Evolutionary conservation across 306 rosid species (phyloP), one percentile per base, ranked within the genome.

Genomic region (Abrus precatorius): DNA sequence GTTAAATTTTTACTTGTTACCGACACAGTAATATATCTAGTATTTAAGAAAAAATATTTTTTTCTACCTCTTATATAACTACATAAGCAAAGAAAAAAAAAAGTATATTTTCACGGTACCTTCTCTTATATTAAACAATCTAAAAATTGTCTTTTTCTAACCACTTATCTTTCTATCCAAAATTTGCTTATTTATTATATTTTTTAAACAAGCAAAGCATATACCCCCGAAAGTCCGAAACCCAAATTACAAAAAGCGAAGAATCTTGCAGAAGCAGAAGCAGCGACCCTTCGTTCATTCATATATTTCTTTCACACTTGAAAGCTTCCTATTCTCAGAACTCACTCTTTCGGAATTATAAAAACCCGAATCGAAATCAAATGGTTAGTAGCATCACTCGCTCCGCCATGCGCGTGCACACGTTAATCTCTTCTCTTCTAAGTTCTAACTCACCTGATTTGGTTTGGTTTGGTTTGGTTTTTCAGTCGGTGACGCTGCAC

Each of bases 401-500:
- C 29, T 50, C 7, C 8, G 7, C 20, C 1, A 30, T 53, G 11
- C 65, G 4, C 59, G 49, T 28, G 5, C 6, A 2, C 41, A 0
- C 34, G 9, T 12, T 2, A 30, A 30, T 59, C 30, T 30, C 36
- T 59, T 34, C 28, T 34, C 28, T 59, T 20, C 34, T 36, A 2
- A 20, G 20, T 4, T 36, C 40, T 28, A 11, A 76, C 67, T 38
- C 11, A 41, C 55, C 4, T 0, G 34, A 20, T 0, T 75, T 29
- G 72, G 45, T 4, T 60, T 6, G 69, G 34, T 0, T 75, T 29
- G 72, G 45, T 4, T 60, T 6, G 69, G 34, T 1, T 77, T 77
- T 64, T 75, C 88, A 93, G 98, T 84, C 97, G 20, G 94, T 95
- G 55, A 95, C 99, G 81, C 84, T 95, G 59, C 98, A 93, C 86